Evolutionary conservation across 345 rosid species (phyloP), one percentile per base, ranked within the genome.

Genomic region (Orychophragmus violaceus): DNA sequence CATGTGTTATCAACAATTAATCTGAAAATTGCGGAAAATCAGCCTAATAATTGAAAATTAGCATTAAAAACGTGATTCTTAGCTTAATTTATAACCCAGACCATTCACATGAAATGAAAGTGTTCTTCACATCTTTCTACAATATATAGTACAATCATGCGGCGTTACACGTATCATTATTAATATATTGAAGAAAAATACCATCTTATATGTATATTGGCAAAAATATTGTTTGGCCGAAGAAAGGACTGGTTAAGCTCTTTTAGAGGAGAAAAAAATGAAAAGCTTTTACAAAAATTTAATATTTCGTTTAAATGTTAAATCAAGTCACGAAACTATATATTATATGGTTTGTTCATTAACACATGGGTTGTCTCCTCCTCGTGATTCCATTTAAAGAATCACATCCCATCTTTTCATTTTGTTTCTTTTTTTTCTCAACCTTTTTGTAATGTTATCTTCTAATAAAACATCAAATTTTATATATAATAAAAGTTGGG

Each of bases 321-420:
- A 56, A 64, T 70, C 61, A 69, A 60, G 59, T 64, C 58, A 46
- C 48, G 56, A 46, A 62, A 53, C 3, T n/a, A 8, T 29, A 3
- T 50, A 65, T 58, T 72, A 49, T 30, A 39, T 37, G 53, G 45
- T 66, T 72, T 59, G 37, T 59, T 66, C 56, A 51, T 25, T 6
- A 66, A 66, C 77, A 74, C 77, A 74, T 74, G 77, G 77, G 57
- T 42, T 74, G 77, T 74, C 33, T 60, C 77, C 62, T 41, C 77
- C 77, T 73, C 77, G 77, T 66, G 77, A 74, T 74, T 66, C 72
- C 68, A 66, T 52, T 60, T 59, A 66, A 66, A 73, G 77, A 73
- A 74, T 66, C 72, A 53, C 77, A 74, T 66, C 77, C 59, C 62
- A 60, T 66, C 72, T 23, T 46, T 73, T 49, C 48, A 8, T 41